phyloP scores from a whole-genome alignment of 257 asterid species.

The Ilex aquifolium region DNA sequence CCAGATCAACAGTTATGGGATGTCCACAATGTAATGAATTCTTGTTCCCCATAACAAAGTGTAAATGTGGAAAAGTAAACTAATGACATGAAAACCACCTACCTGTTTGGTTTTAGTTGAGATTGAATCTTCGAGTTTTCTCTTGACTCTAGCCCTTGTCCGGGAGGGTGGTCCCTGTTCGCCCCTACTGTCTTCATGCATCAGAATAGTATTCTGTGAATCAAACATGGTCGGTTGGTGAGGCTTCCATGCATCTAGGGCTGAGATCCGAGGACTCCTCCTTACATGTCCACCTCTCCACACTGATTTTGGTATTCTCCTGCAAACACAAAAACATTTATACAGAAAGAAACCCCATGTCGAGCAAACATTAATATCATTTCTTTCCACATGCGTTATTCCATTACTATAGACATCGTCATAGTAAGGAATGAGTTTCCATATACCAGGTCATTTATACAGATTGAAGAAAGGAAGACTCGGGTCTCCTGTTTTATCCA shows the following conservation, averaged over 20 bases:
- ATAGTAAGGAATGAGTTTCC: neutral
- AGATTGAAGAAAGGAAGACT: neutral
- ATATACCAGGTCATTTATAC: too few species aligned
- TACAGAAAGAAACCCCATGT: neutral
- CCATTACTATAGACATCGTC: neutral
- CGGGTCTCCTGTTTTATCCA: neutral
- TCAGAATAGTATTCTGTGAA: neutral
- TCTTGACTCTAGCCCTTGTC: slow-evolving; percentile 32
- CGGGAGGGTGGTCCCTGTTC: slow-evolving; percentile 7
- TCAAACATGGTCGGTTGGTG: neutral
- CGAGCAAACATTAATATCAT: neutral
- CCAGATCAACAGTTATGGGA: too few species aligned
- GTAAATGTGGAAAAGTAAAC: neutral
- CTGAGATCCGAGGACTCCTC: slow-evolving; percentile 54
- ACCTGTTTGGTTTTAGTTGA: slow-evolving; percentile 36
- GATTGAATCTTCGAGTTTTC: slow-evolving; percentile 27
- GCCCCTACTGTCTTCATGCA: neutral
- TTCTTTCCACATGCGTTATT: neutral
- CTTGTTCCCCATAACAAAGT: neutral
- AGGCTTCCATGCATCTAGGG: slow-evolving; percentile 30
- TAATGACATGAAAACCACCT: neutral
- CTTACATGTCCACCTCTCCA: slow-evolving; percentile 24
- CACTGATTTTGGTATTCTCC: slow-evolving; percentile 13
- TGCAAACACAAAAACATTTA: neutral
- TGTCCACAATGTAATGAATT: too few species aligned